These are phyloP conservation scores for Penicillium lividum DNA, from an alignment of 495 filamentous ascomycete genomes.

Conservation along the genomic window DNA sequence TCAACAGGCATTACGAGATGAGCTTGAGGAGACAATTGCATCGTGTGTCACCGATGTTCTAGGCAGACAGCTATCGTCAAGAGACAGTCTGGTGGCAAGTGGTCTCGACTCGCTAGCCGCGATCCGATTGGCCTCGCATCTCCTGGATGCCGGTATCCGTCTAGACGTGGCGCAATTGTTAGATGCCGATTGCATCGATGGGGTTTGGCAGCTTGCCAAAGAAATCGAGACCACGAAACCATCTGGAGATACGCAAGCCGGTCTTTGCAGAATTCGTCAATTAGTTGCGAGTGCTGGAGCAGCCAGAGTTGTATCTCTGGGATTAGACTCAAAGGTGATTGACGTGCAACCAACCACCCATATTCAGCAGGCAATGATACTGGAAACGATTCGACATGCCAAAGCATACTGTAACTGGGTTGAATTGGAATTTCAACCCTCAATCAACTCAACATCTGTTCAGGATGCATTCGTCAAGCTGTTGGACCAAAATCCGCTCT, in stretches of 20 bases:
- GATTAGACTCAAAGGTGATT: slow-evolving; percentile 40
- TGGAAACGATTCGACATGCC: slow-evolving; percentile 57
- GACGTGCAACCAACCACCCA: slow-evolving; percentile 63
- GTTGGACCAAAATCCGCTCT: slow-evolving; percentile 58
- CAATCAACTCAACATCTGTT: slow-evolving; percentile 31
- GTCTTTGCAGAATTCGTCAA: slow-evolving; percentile 19
- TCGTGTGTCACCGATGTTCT: slow-evolving; percentile 50
- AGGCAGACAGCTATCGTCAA: slow-evolving; percentile 34
- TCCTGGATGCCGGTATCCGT: slow-evolving; percentile 53
- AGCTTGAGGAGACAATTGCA: slow-evolving; percentile 48
- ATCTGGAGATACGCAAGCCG: slow-evolving; percentile 17
- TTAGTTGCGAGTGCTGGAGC: slow-evolving; percentile 28
- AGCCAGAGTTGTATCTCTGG: slow-evolving; percentile 22
- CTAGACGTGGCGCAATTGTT: slow-evolving; percentile 59
- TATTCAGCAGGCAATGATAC: slow-evolving; percentile 75
- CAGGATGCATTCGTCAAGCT: slow-evolving; percentile 48
- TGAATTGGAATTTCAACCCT: slow-evolving; percentile 52
- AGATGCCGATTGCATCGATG: slow-evolving; percentile 45
- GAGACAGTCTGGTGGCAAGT: slow-evolving; percentile 47
- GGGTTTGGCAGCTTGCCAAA: slow-evolving; percentile 30
- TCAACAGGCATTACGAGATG: slow-evolving; percentile 30
- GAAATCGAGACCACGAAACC: slow-evolving; percentile 13
- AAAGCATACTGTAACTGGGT: slow-evolving; percentile 75
- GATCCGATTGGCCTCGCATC: slow-evolving; percentile 62
- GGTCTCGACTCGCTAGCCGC: slow-evolving; percentile 74